These are phyloP conservation scores for Beauveria rudraprayagi DNA, from an alignment of 2,329 filamentous ascomycete species.

Conservation along the genomic window DNA sequence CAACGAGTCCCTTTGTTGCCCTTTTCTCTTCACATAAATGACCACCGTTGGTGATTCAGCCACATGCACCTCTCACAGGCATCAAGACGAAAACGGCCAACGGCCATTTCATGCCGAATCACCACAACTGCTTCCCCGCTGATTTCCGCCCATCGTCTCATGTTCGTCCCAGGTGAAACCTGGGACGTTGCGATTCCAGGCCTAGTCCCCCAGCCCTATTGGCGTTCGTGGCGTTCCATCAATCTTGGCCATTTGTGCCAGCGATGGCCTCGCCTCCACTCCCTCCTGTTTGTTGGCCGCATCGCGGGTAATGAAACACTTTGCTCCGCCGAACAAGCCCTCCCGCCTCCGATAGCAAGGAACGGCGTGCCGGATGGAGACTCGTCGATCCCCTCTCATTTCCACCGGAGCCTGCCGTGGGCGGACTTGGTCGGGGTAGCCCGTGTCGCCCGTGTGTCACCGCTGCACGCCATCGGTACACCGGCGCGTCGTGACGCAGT, in stretches of 20 bases:
- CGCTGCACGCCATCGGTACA: background rate
- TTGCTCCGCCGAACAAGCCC: background rate
- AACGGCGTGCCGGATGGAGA: background rate
- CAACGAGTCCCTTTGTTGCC: background rate
- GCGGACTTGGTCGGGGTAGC: background rate
- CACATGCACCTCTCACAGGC: background rate
- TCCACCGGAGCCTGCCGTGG: background rate
- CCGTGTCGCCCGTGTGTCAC: background rate
- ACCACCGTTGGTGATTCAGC: background rate
- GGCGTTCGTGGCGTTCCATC: background rate
- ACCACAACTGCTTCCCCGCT: background rate
- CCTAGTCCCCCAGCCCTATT: background rate
- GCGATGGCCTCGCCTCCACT: background rate
- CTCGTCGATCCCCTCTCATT: conserved; percentile 11
- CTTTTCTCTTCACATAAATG: background rate
- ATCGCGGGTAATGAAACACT: background rate
- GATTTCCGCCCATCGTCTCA: background rate
- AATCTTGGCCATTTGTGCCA: background rate
- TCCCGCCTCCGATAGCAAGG: background rate
- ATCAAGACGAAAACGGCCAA: background rate
- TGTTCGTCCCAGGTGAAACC: conserved; percentile 2
- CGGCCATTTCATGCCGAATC: background rate
- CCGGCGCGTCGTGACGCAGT: conserved; percentile 6
- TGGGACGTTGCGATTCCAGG: conserved; percentile 1
- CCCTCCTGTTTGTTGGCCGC: background rate